Evolutionary conservation across 2,329 filamentous ascomycete species (phyloP).

Genomic region (Curvularia sp.): DNA sequence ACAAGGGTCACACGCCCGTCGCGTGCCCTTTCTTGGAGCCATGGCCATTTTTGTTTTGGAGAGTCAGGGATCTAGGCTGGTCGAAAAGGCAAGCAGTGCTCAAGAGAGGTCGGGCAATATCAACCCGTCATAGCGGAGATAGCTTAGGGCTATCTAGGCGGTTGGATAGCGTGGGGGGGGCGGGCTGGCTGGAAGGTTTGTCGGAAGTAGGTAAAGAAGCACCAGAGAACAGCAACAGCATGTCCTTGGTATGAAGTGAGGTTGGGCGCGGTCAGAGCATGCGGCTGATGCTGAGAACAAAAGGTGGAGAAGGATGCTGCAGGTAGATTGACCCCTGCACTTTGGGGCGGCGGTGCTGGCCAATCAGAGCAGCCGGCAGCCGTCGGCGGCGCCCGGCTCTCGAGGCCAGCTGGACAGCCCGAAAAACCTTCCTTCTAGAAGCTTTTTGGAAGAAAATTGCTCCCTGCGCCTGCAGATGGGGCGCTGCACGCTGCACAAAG

Average conservation of each 20-base stretch:
- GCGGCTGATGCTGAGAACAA: slow-evolving; percentile 37
- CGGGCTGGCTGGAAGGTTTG: slow-evolving; percentile 15
- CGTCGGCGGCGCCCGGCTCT: slow-evolving; percentile 5
- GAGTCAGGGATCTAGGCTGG: slow-evolving; percentile 24
- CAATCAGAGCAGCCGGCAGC: slow-evolving; percentile 18
- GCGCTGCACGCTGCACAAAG: neutral
- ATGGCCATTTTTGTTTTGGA: slow-evolving; percentile 27
- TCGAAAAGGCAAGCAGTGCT: slow-evolving; percentile 21
- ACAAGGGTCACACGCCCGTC: slow-evolving; percentile 47
- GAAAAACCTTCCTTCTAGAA: slow-evolving; percentile 18
- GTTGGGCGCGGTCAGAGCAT: slow-evolving; percentile 29
- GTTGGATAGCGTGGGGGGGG: slow-evolving; percentile 16
- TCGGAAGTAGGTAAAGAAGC: slow-evolving; percentile 18
- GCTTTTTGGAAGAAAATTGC: slow-evolving; percentile 12
- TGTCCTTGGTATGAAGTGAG: slow-evolving; percentile 17
- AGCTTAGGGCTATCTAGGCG: slow-evolving; percentile 12
- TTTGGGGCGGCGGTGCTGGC: slow-evolving; percentile 15
- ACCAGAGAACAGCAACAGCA: slow-evolving; percentile 13
- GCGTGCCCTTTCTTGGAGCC: slow-evolving; percentile 46
- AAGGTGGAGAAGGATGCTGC: slow-evolving; percentile 40
- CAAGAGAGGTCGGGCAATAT: slow-evolving; percentile 24
- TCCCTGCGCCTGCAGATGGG: slow-evolving; percentile 1
- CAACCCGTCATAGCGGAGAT: slow-evolving; percentile 32
- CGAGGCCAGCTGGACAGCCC: neutral
- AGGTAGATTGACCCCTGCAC: slow-evolving; percentile 31